These are phyloP conservation scores for Nidula microcarpa DNA, from an alignment of 768 basidiomycete species.

Conservation along the genomic window DNA sequence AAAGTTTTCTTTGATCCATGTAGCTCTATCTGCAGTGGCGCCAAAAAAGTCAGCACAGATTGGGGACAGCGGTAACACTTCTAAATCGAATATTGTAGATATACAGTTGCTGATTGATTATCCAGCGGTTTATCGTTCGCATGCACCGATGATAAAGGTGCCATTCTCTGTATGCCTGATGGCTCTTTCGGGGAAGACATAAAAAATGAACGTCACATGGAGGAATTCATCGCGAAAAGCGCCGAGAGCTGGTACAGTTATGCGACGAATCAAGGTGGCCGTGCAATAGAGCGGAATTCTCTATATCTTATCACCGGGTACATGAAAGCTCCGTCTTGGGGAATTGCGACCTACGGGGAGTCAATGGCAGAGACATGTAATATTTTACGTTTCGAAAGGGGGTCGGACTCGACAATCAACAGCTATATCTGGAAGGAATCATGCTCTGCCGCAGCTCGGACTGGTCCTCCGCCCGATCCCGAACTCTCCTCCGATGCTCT, in stretches of 20 bases:
- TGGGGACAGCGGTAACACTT: background rate
- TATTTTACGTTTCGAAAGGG: background rate
- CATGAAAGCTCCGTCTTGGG: background rate
- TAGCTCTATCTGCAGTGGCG: background rate
- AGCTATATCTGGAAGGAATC: background rate
- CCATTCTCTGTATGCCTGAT: background rate
- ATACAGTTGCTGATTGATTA: background rate
- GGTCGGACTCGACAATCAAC: background rate
- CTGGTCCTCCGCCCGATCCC: background rate
- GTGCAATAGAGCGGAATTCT: background rate
- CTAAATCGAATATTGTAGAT: background rate
- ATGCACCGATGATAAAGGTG: background rate
- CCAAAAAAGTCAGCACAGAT: background rate
- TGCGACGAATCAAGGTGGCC: background rate
- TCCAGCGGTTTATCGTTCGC: background rate
- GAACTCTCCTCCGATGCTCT: background rate
- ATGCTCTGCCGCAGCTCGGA: background rate
- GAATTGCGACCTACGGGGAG: background rate
- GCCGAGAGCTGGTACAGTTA: background rate
- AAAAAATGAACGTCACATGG: background rate
- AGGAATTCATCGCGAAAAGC: background rate
- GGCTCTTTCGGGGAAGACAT: background rate
- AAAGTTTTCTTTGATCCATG: background rate
- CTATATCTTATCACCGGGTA: conserved; percentile 1
- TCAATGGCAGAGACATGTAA: background rate